Percentiles rank a stretch among this genome's conserved stretches.
Conservation (phyloP, 495 filamentous ascomycete genomes). For the Pseudomonodictys pantanalensis region DNA sequence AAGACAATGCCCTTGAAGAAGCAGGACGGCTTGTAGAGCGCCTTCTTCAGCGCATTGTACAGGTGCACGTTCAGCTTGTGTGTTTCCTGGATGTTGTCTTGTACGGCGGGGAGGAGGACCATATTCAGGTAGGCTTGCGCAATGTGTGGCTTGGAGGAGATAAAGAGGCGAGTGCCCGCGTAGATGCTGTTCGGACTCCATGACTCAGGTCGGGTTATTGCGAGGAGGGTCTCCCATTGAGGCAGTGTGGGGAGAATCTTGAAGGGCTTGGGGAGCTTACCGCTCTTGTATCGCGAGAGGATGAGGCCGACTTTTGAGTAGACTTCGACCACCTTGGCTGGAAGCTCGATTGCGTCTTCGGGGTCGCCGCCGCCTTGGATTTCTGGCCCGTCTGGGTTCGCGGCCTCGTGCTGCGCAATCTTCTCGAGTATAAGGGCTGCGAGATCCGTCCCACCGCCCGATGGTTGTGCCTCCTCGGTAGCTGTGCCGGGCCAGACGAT, state of each 20-base stretch:
- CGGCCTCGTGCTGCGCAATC: conserved; percentile 88
- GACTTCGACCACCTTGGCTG: conserved; percentile 88
- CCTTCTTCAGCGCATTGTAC: conserved; percentile 88
- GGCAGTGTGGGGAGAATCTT: conserved; percentile 92
- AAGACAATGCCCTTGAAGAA: conserved; percentile 98
- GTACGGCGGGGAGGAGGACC: conserved; percentile 80
- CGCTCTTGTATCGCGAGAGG: conserved; percentile 88
- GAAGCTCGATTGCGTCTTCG: conserved; percentile 81
- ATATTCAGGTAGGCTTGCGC: conserved; percentile 77
- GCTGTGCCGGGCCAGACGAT: conserved; percentile 43
- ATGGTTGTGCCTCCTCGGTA: conserved; percentile 35
- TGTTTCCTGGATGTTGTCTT: conserved; percentile 80
- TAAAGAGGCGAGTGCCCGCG: conserved; percentile 84
- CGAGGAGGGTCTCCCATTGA: conserved; percentile 82
- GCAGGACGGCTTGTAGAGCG: conserved; percentile 89
- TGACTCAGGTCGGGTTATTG: conserved; percentile 72
- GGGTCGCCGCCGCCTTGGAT: conserved; percentile 34
- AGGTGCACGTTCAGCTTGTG: conserved; percentile 94
- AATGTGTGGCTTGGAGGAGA: conserved; percentile 70
- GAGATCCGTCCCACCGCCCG: conserved; percentile 63
- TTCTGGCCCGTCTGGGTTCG: conserved; percentile 18
- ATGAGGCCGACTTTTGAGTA: conserved; percentile 90
- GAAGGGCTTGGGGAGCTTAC: conserved; percentile 93
- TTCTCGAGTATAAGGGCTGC: conserved; percentile 90
- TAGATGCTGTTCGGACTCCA: conserved; percentile 89